A percentile compares a stretch with the other conserved stretches of the same genome.
phyloP scores from a whole-genome alignment of 2,329 filamentous ascomycete genomes.

The Verticillium nubilum region DNA sequence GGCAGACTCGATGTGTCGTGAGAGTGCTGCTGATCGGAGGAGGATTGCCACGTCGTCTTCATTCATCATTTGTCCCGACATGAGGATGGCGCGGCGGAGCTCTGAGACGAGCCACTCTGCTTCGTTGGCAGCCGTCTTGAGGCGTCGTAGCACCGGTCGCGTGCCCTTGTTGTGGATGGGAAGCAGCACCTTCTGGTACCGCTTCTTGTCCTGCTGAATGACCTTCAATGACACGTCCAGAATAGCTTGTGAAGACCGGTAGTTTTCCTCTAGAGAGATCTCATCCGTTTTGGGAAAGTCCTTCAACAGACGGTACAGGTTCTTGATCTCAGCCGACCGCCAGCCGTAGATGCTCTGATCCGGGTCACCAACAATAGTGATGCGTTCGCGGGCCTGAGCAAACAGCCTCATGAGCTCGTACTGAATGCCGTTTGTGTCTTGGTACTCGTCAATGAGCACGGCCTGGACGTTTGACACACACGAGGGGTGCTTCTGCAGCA shows the following conservation, averaged over 20 bases:
- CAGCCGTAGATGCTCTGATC: constrained; percentile 98
- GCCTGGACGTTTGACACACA: constrained; percentile 88
- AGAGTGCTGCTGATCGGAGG: constrained; percentile 77
- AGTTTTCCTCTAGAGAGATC: constrained; percentile 87
- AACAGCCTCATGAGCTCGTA: constrained; percentile 92
- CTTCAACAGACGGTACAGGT: constrained; percentile 70
- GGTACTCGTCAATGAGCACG: constrained; percentile 94
- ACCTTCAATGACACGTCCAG: constrained; percentile 74
- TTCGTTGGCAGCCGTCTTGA: constrained; percentile 66
- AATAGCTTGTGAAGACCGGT: constrained; percentile 84
- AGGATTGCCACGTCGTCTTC: constrained; percentile 80
- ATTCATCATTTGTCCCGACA: constrained; percentile 69
- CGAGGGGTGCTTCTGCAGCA: constrained; percentile 65
- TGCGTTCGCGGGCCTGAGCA: constrained; percentile 64
- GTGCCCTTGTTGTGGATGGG: constrained; percentile 78
- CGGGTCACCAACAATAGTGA: constrained; percentile 93
- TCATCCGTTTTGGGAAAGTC: constrained; percentile 76
- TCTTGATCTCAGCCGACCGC: constrained; percentile 86
- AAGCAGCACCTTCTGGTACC: constrained; percentile 74
- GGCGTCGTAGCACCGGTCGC: constrained; percentile 70
- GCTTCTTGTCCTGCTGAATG: constrained; percentile 80
- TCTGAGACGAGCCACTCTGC: constrained; percentile 87
- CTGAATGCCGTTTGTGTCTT: constrained; percentile 93
- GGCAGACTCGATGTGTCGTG: constrained; percentile 77
- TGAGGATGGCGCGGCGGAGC: constrained; percentile 61